Percentiles rank a stretch among this genome's conserved stretches.
phyloP scores from a whole-genome alignment of 352 stramenopile genomes.

The Phytophthora citrophthora region DNA sequence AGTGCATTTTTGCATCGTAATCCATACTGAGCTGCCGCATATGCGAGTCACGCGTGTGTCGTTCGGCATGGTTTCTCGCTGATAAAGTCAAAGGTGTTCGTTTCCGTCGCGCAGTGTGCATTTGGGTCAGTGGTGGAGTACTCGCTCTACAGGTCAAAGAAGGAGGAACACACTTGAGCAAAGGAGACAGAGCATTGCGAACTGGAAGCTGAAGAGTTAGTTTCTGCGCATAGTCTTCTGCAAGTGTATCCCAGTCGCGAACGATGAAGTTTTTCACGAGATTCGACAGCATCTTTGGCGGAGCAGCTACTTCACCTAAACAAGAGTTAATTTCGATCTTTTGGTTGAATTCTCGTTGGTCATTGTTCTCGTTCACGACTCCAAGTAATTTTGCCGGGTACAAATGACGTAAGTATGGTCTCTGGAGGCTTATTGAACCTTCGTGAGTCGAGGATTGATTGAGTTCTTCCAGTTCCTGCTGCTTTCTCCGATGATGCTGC shows the following conservation, averaged over 20 bases:
- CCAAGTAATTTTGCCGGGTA: conserved; percentile 21
- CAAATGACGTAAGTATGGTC: conserved; percentile 25
- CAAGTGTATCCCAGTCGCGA: conserved; percentile 45
- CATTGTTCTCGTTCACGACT: conserved; percentile 16
- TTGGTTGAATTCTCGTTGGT: neutral
- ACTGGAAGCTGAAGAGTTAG: conserved; percentile 36
- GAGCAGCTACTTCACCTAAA: conserved; percentile 26
- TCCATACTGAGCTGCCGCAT: conserved; percentile 38
- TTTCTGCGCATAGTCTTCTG: conserved; percentile 41
- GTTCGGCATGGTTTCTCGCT: conserved; percentile 29
- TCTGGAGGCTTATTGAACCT: conserved; percentile 5
- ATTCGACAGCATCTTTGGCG: conserved; percentile 54
- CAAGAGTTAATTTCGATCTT: conserved; percentile 16
- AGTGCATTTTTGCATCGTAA: conserved; percentile 54
- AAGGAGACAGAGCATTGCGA: conserved; percentile 18
- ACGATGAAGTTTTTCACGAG: conserved; percentile 57
- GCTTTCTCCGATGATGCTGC: conserved; percentile 22
- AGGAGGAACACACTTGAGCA: conserved; percentile 7
- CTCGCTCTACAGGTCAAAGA: conserved; percentile 19
- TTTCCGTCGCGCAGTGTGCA: conserved; percentile 20
- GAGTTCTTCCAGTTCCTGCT: conserved; percentile 26
- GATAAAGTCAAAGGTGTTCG: conserved; percentile 8
- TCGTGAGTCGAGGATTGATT: conserved; percentile 5
- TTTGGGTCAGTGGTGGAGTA: conserved; percentile 2
- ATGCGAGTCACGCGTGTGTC: conserved; percentile 36